Evolutionary conservation across 23 red algal genomes (phyloP).

Genomic region (Agarophyton chilense): DNA sequence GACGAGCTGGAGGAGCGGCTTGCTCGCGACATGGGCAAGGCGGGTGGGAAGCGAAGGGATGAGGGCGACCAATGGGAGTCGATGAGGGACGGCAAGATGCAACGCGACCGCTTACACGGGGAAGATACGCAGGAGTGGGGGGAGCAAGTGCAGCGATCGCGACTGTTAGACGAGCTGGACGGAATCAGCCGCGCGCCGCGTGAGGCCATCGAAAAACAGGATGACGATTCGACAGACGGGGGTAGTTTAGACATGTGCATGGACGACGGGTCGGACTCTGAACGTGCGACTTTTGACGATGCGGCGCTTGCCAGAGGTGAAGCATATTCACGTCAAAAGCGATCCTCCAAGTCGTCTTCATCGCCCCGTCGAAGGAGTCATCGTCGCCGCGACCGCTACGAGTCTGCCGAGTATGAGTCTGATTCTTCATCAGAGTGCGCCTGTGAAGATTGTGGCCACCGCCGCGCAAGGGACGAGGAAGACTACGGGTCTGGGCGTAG

Average conservation of each 20-base stretch:
- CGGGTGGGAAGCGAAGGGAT: not conserved
- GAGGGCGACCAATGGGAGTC: not conserved
- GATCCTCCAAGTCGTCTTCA: not conserved
- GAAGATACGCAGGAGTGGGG: too few species aligned
- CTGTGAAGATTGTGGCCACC: slow-evolving; percentile 21
- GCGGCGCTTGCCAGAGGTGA: slow-evolving; percentile 4
- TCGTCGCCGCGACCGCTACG: not conserved
- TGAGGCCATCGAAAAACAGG: too few species aligned
- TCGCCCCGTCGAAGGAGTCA: not conserved
- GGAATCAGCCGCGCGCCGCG: too few species aligned
- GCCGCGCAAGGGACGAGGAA: not conserved
- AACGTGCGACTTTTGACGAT: slow-evolving; percentile 49
- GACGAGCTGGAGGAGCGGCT: not conserved
- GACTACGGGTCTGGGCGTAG: not conserved
- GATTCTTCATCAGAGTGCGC: slow-evolving; percentile 29
- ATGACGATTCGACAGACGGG: too few species aligned
- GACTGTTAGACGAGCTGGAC: too few species aligned
- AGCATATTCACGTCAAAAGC: not conserved
- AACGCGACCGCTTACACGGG: not conserved
- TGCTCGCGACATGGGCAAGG: not conserved
- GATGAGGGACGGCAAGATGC: not conserved
- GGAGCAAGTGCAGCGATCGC: too few species aligned
- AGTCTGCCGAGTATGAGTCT: not conserved
- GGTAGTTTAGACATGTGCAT: slow-evolving; percentile 23
- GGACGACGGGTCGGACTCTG: slow-evolving; percentile 52